phyloP scores from a whole-genome alignment of 495 filamentous ascomycete genomes.

The Lasiosphaeris hirsuta region DNA sequence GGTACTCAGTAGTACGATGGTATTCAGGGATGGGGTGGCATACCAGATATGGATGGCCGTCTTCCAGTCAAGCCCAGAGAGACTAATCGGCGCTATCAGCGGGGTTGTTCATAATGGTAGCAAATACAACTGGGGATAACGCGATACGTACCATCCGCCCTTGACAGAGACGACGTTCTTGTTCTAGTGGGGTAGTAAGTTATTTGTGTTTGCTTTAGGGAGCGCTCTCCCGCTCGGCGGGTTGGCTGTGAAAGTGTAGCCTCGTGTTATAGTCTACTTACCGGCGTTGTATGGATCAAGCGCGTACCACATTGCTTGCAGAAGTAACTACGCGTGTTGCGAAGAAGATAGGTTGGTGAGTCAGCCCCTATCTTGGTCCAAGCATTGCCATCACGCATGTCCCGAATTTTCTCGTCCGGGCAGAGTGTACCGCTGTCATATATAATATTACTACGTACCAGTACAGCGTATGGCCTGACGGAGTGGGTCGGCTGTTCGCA shows the following conservation, averaged over 20 bases:
- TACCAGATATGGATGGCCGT: slow-evolving; percentile 57
- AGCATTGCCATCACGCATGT: no score
- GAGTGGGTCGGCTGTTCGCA: slow-evolving; percentile 32
- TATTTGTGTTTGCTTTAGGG: no score
- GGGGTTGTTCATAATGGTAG: no score
- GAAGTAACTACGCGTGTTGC: slow-evolving; percentile 40
- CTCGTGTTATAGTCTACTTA: slow-evolving; percentile 17
- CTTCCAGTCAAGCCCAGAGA: slow-evolving; percentile 56
- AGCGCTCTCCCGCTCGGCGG: no score
- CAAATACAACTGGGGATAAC: no score
- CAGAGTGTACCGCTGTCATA: neutral
- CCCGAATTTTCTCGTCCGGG: no score
- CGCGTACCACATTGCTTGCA: slow-evolving; percentile 59
- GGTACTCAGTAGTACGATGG: neutral
- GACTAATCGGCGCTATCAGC: neutral
- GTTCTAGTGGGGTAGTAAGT: slow-evolving; percentile 25
- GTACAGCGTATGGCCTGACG: slow-evolving; percentile 45
- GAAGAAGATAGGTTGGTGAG: neutral
- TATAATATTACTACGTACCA: slow-evolving; percentile 31
- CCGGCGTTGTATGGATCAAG: slow-evolving; percentile 52
- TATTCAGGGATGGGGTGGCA: neutral
- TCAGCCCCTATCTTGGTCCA: neutral
- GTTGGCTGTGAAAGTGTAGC: neutral
- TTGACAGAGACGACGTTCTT: slow-evolving; percentile 56
- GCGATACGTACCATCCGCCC: slow-evolving; percentile 44